phyloP scores from a whole-genome alignment of 441 rosid genomes.

The Mallotus repandus region DNA sequence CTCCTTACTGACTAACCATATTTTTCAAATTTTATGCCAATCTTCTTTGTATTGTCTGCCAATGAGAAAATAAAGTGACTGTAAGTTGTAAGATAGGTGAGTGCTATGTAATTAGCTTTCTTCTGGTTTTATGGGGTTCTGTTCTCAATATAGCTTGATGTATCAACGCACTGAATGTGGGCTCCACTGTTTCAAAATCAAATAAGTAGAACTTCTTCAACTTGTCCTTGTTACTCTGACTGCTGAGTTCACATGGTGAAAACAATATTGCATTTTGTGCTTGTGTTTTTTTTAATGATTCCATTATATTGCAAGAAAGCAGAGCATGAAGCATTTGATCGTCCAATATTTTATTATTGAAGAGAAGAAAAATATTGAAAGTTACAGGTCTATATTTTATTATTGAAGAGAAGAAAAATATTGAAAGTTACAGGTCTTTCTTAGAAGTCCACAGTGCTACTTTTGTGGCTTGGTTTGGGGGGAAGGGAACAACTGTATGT shows the following conservation, averaged over 20 bases:
- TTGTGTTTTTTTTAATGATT: not conserved
- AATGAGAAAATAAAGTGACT: constrained; percentile 15
- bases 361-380: not conserved
- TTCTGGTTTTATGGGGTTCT: constrained; percentile 9
- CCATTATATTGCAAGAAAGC: not conserved
- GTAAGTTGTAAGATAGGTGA: constrained; percentile 27
- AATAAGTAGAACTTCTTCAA: constrained; percentile 8
- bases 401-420: not conserved
- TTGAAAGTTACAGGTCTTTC: not conserved
- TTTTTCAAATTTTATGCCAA: constrained; percentile 12
- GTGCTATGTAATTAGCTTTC: constrained; percentile 28
- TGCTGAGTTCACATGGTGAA: not conserved
- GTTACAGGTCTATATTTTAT: not conserved
- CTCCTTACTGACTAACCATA: constrained; percentile 11
- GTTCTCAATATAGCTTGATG: constrained; percentile 27
- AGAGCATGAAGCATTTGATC: not conserved
- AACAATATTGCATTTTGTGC: not conserved
- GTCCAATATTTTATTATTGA: not conserved
- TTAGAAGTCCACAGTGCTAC: no score
- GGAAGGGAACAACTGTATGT: no score
- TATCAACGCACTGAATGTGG: constrained; percentile 3
- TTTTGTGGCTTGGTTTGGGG: no score
- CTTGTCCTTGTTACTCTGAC: not conserved
- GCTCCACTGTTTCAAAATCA: not conserved
- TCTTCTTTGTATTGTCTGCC: constrained; percentile 16